These are phyloP conservation scores for Calocera viscosa DNA, from an alignment of 768 basidiomycete genomes.

Conservation along the genomic window DNA sequence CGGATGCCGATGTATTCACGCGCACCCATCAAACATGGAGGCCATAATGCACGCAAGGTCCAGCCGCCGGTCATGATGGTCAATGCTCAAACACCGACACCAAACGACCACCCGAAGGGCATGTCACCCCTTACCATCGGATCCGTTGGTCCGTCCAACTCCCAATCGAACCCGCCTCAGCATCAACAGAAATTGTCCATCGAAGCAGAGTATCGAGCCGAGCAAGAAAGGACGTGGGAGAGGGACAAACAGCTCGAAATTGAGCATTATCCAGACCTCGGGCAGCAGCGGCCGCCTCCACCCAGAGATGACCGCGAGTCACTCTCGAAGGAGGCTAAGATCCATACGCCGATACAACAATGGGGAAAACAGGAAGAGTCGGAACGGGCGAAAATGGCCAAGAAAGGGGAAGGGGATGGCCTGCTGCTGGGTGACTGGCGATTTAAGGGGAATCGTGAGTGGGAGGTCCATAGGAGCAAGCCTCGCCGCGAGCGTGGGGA, in stretches of 20 bases:
- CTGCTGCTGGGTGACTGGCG: background rate
- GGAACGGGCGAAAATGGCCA: background rate
- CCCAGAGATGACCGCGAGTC: background rate
- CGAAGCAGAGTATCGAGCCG: background rate
- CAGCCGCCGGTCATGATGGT: conserved; percentile 7
- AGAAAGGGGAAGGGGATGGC: background rate
- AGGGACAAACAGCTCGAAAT: background rate
- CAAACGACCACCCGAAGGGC: background rate
- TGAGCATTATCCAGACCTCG: background rate
- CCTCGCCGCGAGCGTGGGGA: background rate
- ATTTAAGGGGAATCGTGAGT: background rate
- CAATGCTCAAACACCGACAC: background rate
- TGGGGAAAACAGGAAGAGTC: background rate
- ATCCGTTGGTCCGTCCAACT: background rate
- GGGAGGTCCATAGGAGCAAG: conserved; percentile 6
- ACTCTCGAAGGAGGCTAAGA: background rate
- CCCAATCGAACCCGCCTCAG: background rate
- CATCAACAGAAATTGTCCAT: background rate
- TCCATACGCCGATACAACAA: background rate
- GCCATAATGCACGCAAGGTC: background rate
- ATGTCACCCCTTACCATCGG: background rate
- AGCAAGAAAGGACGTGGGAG: conserved; percentile 1
- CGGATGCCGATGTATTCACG: background rate
- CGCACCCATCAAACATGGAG: background rate
- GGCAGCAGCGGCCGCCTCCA: background rate